Evolutionary conservation across 2,329 filamentous ascomycete species (phyloP), one percentile per base, ranked within the genome.

Genomic region (Mycocentrospora acerina): DNA sequence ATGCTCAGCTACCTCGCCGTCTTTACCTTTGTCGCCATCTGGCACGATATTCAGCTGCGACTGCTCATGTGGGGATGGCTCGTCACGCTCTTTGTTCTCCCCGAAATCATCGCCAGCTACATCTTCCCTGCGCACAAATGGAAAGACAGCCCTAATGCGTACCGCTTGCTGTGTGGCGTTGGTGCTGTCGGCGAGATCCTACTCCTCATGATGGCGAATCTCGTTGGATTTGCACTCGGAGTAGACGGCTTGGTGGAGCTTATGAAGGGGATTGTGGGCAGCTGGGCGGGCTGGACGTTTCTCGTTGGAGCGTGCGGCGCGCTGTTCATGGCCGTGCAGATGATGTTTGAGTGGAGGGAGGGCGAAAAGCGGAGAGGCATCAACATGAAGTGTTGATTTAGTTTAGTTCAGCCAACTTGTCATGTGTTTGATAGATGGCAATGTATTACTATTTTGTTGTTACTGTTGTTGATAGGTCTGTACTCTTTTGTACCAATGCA

Each of bases 21-120:
- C 22, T 98, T 98, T 64, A 96, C 90, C 0, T 98, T 98, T 59
- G 93, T 98, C 16, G 94, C 93, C 0, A 75, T 98, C 18, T 98
- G 93, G 93, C 93, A 98, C 69, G 93, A 98, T 58, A 95, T 98
- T 59, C 85, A 95, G 69, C 79, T 97, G 19, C 81, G 86, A 8
- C 75, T 98, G 26, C 77, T 98, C 22, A 85, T 95, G 66, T 98
- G 93, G 93, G 91, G 93, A 18, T 98, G 93, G 93, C 77, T 98
- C 26, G 82, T 98, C 48, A 90, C 94, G 0, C 71, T 97, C 16
- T 98, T 98, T 69, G 88, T 98, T 66, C 66, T 96, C 6, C 93
- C 93, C 0, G 93, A 98, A 72, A 80, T 91, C 53, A 71, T 86
- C 7, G 89, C 82, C 0, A 74, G 75, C 0, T 72, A 81, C 26